phyloP scores from a whole-genome alignment of 192 early-diverging fungal genomes.

The Linnemannia elongata region DNA sequence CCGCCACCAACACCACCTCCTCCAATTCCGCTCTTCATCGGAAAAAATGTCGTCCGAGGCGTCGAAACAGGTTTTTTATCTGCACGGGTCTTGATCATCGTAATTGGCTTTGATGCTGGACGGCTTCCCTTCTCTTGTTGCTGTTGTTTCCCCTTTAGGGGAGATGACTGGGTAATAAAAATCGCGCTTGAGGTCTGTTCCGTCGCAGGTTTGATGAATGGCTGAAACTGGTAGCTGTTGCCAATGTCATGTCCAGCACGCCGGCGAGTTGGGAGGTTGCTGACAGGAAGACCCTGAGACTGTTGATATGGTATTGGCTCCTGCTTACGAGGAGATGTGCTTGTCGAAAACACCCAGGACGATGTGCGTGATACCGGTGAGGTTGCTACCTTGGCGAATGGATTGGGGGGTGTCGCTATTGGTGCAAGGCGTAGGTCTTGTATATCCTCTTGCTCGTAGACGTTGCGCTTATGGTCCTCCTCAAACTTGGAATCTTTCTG shows the following conservation, averaged over 20 bases:
- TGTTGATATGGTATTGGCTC: neutral
- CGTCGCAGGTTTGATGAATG: slow-evolving; percentile 13
- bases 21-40: neutral
- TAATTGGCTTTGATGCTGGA: neutral
- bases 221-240: slow-evolving; percentile 8
- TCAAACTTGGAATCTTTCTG: neutral
- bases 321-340: slow-evolving; percentile 2
- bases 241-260: neutral
- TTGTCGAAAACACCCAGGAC: neutral
- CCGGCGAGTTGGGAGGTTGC: neutral
- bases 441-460: neutral
- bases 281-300: neutral
- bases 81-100: neutral
- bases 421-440: neutral
- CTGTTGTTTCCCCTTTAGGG: neutral
- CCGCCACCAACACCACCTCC: neutral
- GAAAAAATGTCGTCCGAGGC: neutral
- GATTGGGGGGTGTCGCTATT: neutral
- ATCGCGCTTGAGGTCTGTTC: slow-evolving; percentile 16
- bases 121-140: neutral
- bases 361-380: neutral
- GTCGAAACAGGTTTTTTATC: neutral
- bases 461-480: neutral
- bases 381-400: neutral
- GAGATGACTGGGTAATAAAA: slow-evolving; percentile 2